phyloP scores from a whole-genome alignment of 1,139 yeast genomes.

The Protomyces pachydermus region DNA sequence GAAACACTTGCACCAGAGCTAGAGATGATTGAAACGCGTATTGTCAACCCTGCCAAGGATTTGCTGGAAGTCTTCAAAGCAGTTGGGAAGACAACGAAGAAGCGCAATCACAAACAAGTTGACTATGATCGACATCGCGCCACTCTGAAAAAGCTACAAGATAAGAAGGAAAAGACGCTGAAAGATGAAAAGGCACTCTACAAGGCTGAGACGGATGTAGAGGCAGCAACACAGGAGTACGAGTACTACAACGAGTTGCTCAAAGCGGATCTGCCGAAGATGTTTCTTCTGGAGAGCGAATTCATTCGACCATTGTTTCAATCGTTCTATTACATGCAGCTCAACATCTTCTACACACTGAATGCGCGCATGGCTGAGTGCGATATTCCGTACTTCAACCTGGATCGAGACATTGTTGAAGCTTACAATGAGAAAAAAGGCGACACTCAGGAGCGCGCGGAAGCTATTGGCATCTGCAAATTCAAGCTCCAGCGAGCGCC shows the following conservation, averaged over 20 bases:
- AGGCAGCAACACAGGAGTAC: conserved; percentile 89
- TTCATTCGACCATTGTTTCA: conserved; percentile 90
- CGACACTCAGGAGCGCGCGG: conserved; percentile 81
- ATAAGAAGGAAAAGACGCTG: conserved; percentile 71
- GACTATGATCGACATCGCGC: conserved; percentile 85
- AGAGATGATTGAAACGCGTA: conserved; percentile 82
- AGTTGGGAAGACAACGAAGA: conserved; percentile 87
- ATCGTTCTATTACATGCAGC: conserved; percentile 92
- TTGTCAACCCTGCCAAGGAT: conserved; percentile 90
- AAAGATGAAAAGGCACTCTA: conserved; percentile 90
- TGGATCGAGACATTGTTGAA: conserved; percentile 65
- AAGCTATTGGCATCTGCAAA: conserved; percentile 78
- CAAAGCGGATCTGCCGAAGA: conserved; percentile 78
- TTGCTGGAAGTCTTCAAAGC: conserved; percentile 70
- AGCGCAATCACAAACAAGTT: conserved; percentile 90
- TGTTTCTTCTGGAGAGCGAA: conserved; percentile 83
- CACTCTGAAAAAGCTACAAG: conserved; percentile 64
- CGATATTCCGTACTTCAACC: conserved; percentile 93
- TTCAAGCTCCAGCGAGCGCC: conserved; percentile 58
- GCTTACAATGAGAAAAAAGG: conserved; percentile 80
- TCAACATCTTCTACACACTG: conserved; percentile 88
- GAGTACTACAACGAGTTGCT: conserved; percentile 93
- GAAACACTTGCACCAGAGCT: conserved; percentile 84
- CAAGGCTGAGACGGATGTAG: conserved; percentile 81
- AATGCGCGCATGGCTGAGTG: conserved; percentile 88